Conservation (phyloP, 2,329 filamentous ascomycete species). For the Aureobasidium namibiae region DNA sequence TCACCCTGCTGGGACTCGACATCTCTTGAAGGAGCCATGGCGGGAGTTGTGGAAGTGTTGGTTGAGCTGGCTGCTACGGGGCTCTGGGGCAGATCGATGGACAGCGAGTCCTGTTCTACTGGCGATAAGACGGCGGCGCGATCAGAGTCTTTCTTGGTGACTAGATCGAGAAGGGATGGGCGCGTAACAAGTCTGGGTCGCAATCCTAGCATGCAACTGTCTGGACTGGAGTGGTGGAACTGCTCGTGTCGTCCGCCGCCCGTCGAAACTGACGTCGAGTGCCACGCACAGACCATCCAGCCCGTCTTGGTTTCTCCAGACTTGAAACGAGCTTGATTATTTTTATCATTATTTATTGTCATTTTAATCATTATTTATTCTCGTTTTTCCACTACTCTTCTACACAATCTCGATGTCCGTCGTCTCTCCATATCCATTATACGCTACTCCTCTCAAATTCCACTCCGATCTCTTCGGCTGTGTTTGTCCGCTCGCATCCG, state of each 20-base stretch:
- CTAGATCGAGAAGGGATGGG: slow-evolving; percentile 55
- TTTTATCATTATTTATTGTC: background rate
- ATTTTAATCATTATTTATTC: no score
- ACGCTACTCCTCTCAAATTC: slow-evolving; percentile 53
- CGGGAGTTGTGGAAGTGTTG: background rate
- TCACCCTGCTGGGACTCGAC: slow-evolving; percentile 8
- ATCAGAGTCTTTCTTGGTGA: slow-evolving; percentile 44
- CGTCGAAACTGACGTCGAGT: background rate
- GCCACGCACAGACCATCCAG: background rate
- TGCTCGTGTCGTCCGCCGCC: background rate
- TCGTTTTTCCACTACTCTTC: no score
- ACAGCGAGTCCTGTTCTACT: slow-evolving; percentile 20
- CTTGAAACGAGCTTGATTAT: background rate
- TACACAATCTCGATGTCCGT: slow-evolving; percentile 39
- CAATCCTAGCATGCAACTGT: slow-evolving; percentile 39
- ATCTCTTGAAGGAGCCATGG: slow-evolving; percentile 6
- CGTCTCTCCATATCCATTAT: slow-evolving; percentile 52
- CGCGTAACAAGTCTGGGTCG: slow-evolving; percentile 51
- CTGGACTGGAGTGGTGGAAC: background rate
- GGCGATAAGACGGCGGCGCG: slow-evolving; percentile 23
- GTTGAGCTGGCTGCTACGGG: slow-evolving; percentile 14
- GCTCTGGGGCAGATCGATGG: slow-evolving; percentile 20
- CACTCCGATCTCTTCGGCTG: slow-evolving; percentile 53
- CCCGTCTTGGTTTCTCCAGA: background rate
- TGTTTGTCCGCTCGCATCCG: slow-evolving; percentile 58